Conservation (phyloP, 2,329 filamentous ascomycete genomes). For the Sporothrix phasma region DNA sequence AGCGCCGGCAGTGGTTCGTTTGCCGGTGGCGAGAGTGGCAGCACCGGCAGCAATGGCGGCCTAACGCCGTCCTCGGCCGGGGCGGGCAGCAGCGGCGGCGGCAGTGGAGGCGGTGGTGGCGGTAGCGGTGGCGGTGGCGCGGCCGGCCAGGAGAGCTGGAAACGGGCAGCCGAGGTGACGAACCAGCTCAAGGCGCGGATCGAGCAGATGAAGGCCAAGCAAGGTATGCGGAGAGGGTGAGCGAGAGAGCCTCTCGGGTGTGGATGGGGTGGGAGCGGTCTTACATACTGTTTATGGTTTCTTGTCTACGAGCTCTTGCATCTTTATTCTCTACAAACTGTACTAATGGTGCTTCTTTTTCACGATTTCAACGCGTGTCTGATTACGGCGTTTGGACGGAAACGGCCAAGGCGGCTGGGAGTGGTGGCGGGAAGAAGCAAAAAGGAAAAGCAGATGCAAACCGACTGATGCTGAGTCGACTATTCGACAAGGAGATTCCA, state of each 20-base stretch:
- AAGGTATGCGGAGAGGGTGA: slow-evolving; percentile 18
- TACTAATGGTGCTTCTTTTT: slow-evolving; percentile 1
- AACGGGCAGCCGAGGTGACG: slow-evolving; percentile 90
- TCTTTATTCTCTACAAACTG: no score
- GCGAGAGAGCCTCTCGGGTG: not conserved
- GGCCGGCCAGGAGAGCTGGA: slow-evolving; percentile 78
- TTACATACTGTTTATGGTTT: no score
- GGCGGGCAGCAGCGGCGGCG: slow-evolving; percentile 9
- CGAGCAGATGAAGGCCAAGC: slow-evolving; percentile 78
- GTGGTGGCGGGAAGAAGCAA: no score
- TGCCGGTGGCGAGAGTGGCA: not conserved
- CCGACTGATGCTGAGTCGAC: no score
- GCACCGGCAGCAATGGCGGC: not conserved
- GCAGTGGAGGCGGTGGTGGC: slow-evolving; percentile 10
- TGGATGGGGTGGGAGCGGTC: no score
- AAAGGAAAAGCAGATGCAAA: not conserved
- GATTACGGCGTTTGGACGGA: no score
- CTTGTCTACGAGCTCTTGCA: no score
- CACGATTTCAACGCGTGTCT: no score
- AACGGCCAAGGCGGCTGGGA: no score
- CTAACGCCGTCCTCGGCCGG: not conserved
- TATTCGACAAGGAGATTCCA: not conserved
- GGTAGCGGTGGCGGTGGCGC: slow-evolving; percentile 13
- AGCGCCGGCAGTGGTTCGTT: slow-evolving; percentile 12
- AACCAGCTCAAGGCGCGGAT: slow-evolving; percentile 95